phyloP scores from a whole-genome alignment of 352 stramenopile genomes.

The Globisporangium alternatum region DNA sequence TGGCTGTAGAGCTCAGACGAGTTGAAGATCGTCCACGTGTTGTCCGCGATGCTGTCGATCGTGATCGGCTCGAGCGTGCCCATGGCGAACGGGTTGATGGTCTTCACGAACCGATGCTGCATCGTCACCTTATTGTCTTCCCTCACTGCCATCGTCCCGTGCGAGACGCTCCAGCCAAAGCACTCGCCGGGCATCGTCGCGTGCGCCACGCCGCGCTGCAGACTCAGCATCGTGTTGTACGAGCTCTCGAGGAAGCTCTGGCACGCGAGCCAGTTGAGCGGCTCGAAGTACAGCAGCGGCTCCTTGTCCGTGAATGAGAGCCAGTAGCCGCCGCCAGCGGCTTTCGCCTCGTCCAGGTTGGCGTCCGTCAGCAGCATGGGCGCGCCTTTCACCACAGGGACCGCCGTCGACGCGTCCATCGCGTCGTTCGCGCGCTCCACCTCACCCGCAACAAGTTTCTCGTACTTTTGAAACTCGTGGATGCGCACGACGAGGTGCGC shows the following conservation, averaged over 20 bases:
- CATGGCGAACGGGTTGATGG: conserved; percentile 22
- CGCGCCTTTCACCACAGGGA: not conserved
- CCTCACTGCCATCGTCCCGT: not conserved
- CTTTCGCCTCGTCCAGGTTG: not conserved
- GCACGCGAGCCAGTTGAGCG: conserved; percentile 8
- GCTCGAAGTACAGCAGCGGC: conserved; percentile 12
- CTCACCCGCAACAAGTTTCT: conserved; percentile 12
- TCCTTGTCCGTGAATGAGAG: conserved; percentile 15
- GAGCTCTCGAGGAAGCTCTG: not conserved
- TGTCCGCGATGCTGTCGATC: conserved; percentile 27
- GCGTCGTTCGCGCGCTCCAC: conserved; percentile 3
- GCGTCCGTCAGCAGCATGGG: not conserved
- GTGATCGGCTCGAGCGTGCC: conserved; percentile 26
- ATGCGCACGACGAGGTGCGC: conserved; percentile 7
- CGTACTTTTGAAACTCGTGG: conserved; percentile 13
- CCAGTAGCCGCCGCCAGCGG: conserved; percentile 6
- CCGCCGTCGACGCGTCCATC: not conserved
- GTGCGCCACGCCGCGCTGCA: conserved; percentile 3
- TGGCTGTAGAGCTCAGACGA: conserved; percentile 33
- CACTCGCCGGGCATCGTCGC: conserved; percentile 1
- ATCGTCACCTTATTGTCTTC: conserved; percentile 16
- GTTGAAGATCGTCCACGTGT: conserved; percentile 37
- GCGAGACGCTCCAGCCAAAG: conserved; percentile 12
- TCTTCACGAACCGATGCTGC: conserved; percentile 39
- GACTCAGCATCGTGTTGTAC: conserved; percentile 7